Base-by-base conservation (phyloP, 2,329 filamentous ascomycete species). In the Paecilomyces formosus region DNA sequence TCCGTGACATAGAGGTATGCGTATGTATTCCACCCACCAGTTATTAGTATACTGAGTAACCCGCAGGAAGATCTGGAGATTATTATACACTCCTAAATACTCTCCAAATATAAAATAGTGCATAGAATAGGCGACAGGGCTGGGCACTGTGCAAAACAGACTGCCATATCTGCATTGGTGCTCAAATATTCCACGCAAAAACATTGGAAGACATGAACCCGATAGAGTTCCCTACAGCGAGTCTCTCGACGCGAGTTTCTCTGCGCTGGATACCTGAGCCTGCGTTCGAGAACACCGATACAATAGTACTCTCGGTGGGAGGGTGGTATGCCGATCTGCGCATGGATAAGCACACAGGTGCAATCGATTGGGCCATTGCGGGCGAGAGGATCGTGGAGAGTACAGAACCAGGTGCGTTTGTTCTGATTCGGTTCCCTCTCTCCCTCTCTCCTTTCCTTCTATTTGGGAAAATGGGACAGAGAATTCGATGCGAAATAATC, bases 281-380 rank as follows among this genome's bases (percentile, higher is more conserved):
- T 0, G 63, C 75, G 1, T 72, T 70, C 28, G 76, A 79, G 59
- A 75, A 71, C 35, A 78, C 76, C 12, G 74, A 79, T 55, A 78
- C 76, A 6, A 65, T 76, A 5, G 74, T 78, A 55, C 70, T 78
- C 61, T 74, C 74, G 9, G 72, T 78, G 0, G 71, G 71, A 9
- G 71, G 70, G 53, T 78, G 74, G 69, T 79, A 76, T 56, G 69
- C 78, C 3, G 76, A 79, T 62, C 64, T 79, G 1, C 73, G 76
- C 12, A 70, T 79, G 15, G 68, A 73, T 50, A 74, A 72, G 58
- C 24, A 59, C 4, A 67, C 75, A 0, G 61, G 64, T 1, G 63
- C 61, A 2, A 72, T 78, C 33, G 76, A 78, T 62, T 79, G 76
- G 76, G 76, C 72, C 0, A 73, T 78, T 58, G 76, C 76, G 1